Conservation (phyloP, 768 basidiomycete species). For the Russula lepida region DNA sequence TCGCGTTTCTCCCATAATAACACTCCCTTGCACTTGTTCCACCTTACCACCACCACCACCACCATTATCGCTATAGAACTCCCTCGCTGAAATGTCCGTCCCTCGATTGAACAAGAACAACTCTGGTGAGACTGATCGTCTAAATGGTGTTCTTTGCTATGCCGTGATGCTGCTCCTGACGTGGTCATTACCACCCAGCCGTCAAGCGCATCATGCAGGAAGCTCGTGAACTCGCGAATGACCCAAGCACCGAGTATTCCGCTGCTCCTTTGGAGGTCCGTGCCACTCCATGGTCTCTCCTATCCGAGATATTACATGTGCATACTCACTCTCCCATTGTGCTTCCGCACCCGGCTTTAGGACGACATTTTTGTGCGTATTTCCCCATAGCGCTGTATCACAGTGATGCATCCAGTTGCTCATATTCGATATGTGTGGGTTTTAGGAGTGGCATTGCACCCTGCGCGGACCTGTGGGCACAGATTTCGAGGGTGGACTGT, state of each 20-base stretch:
- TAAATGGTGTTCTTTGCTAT: too few species aligned
- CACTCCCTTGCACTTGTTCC: not conserved
- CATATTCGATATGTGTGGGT: conserved; percentile 15
- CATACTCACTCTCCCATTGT: not conserved
- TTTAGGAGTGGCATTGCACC: conserved; percentile 94
- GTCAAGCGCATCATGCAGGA: conserved; percentile 98
- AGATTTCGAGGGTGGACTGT: conserved; percentile 92
- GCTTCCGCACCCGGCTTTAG: conserved; percentile 29
- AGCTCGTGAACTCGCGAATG: conserved; percentile 78
- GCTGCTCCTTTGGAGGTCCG: conserved; percentile 73
- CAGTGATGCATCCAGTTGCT: conserved; percentile 1
- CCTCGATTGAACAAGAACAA: conserved; percentile 74
- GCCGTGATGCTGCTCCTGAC: not conserved
- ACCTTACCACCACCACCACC: not conserved
- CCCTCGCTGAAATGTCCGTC: conserved; percentile 20
- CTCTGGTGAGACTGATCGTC: conserved; percentile 45
- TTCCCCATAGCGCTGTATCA: not conserved
- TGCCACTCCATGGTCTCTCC: not conserved
- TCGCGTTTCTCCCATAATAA: not conserved
- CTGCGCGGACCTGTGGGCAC: conserved; percentile 80
- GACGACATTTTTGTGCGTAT: conserved; percentile 81
- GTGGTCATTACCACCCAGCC: conserved; percentile 37
- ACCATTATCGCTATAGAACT: not conserved
- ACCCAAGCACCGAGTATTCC: conserved; percentile 78
- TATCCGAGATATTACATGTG: not conserved